Evolutionary conservation across 176 grass and related monocot species (phyloP), one percentile per base, ranked within the genome.

Genomic region (Musa schizocarpa): DNA sequence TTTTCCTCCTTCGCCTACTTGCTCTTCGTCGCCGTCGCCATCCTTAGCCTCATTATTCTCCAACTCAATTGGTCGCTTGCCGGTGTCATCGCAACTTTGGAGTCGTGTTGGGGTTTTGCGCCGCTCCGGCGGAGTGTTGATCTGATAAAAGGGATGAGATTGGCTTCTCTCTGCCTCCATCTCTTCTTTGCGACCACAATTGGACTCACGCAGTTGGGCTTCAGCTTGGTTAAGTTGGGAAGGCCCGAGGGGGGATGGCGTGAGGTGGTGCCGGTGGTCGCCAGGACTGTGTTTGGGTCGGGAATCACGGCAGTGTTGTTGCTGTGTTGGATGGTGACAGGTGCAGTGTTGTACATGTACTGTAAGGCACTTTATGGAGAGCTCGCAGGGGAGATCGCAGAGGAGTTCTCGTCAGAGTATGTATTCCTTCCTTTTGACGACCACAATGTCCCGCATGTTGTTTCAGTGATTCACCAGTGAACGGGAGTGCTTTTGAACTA

Each of bases 351-450:
- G 76, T 84, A 84, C 77, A 59, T 79, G 71, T 79, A 84, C 66
- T 84, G 82, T 62, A 84, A 84, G 62, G 82, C 77, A 19, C 55
- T 84, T 14, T 77, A 84, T 3, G 82, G 82, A 26, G 82, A 84
- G 55, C 82, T 84, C 13, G 82, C 82, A 1, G 71, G 52, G 68
- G 82, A 84, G 77, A 84, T 84, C 10, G 82, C 82, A 11, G 71
- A 75, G 70, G 82, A 84, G 71, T 84, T 84, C 16, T 76, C 76
- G 3, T 75, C 68, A 43, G 59, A 74, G 62, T 84, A 84, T 19
- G 71, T 84, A 1, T 79, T 13, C 57, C 82, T 84, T 21, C 82
- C 82, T 9, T 84, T 84, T 53, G 71, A 84, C 53, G 71, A 84
- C 48, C 53, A 20, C 6, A 75, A 74, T 13, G 70, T 59, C 20